Evolutionary conservation across 2,329 filamentous ascomycete genomes (phyloP), one percentile per base, ranked within the genome.

Genomic region (Ophiostoma perfectum): DNA sequence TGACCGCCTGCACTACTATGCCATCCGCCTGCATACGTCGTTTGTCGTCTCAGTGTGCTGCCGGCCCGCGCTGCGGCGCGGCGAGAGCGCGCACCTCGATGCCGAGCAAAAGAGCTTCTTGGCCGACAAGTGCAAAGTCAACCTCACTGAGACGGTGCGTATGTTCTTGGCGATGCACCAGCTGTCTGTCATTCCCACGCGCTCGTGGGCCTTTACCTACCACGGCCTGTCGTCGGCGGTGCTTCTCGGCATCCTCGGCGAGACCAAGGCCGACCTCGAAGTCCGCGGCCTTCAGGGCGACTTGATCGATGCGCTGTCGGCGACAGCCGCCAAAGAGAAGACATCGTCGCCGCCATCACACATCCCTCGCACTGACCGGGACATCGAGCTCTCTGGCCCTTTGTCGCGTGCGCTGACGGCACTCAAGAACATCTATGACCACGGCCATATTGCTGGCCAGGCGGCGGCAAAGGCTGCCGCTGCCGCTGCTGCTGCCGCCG

Each of bases 121-220:
- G 0, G 83, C 84, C 1, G 81, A 84, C 41, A 82, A 83, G 69
- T 89, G 87, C 78, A 88, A 87, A 74, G 77, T 79, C 16, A 88
- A 88, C 73, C 78, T 89, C 39, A 85, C 85, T 5, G 86, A 89
- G 74, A 89, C 86, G 12, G 86, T 89, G 11, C 83, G 85, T 55
- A 89, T 89, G 86, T 89, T 89, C 74, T 78, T 89, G 36, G 85
- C 86, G 16, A 89, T 89, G 87, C 86, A 89, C 75, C 86, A 88
- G 71, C 78, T 89, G 42, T 88, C 86, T 1, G 84, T 87, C 8
- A 88, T 89, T 64, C 87, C 87, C 0, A 89, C 87, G 0, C 80
- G 87, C 39, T 88, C 85, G 68, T 89, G 87, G 87, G 86, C 87
- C 0, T 89, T 89, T 70, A 89, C 87, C 0, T 89, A 89, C 69